These are phyloP conservation scores for Pseudozyma sp. DNA, from an alignment of 1,284 basidiomycete species.

Conservation along the genomic window DNA sequence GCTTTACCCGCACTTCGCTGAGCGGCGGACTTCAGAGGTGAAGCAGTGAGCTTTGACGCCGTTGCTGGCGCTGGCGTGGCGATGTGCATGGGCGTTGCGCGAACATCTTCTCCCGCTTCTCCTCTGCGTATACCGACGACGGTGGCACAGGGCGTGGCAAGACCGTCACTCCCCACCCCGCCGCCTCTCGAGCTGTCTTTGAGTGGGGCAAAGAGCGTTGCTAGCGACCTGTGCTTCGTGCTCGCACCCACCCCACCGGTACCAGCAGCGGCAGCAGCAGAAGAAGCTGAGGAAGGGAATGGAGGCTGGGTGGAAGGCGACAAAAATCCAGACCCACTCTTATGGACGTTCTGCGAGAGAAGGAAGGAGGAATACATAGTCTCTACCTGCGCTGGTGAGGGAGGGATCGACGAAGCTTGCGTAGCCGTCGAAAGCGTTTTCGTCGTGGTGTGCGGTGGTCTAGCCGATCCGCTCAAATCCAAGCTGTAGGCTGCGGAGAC, in stretches of 20 bases:
- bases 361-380: constrained; percentile 42
- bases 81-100: background rate
- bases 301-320: constrained; percentile 14
- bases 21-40: background rate
- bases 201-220: constrained; percentile 23
- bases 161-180: background rate
- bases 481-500: constrained; percentile 35
- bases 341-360: constrained; percentile 27
- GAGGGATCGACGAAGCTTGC: background rate
- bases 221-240: constrained; percentile 24
- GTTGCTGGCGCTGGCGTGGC: background rate
- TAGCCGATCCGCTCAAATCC: constrained; percentile 21
- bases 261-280: background rate
- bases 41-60: background rate
- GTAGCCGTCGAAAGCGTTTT: background rate
- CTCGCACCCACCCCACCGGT: background rate
- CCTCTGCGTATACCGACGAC: too few relatives aligned
- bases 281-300: constrained; percentile 1
- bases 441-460: background rate
- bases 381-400: constrained; percentile 29
- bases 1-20: constrained; percentile 17
- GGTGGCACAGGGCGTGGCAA: too few relatives aligned
- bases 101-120: background rate
- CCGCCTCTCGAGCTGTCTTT: background rate
- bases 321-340: constrained; percentile 26